Evolutionary conservation across 2,329 filamentous ascomycete genomes (phyloP).

Genomic region (Fusarium heterosporum): DNA sequence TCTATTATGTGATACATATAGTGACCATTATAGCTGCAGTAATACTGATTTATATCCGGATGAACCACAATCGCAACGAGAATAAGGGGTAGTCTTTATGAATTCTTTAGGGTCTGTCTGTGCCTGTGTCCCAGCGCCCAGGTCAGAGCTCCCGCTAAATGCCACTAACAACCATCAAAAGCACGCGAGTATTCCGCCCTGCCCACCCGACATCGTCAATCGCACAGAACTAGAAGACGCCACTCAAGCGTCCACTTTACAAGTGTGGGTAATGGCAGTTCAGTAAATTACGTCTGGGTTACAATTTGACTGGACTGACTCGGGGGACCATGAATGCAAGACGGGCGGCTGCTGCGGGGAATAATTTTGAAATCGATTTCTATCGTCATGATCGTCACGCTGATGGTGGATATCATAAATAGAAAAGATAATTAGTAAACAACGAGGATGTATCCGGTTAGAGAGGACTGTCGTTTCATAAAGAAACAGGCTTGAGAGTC

Average conservation of each 20-base stretch:
- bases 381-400: constrained; percentile 18
- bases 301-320: constrained; percentile 15
- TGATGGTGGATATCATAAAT: neutral
- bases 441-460: neutral
- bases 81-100: constrained; percentile 27
- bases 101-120: neutral
- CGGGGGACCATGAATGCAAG: constrained; percentile 17
- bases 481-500: constrained; percentile 19
- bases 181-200: constrained; percentile 22
- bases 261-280: constrained; percentile 16
- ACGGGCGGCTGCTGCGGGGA: constrained; percentile 33
- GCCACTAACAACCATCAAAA: constrained; percentile 34
- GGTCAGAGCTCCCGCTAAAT: constrained; percentile 26
- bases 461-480: constrained; percentile 17
- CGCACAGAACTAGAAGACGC: constrained; percentile 28
- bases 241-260: constrained; percentile 35
- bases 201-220: constrained; percentile 31
- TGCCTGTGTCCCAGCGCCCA: constrained; percentile 5
- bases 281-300: constrained; percentile 18
- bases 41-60: constrained; percentile 5
- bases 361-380: constrained; percentile 18
- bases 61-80: constrained; percentile 11
- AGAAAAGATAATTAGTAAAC: constrained; percentile 7
- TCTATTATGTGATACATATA: constrained; percentile 5
- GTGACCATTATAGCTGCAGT: neutral